A percentile compares a stretch with the other conserved stretches of the same genome.
Evolutionary conservation across 1,284 basidiomycete species (phyloP).

Genomic region (Sporisorium reilianum): DNA sequence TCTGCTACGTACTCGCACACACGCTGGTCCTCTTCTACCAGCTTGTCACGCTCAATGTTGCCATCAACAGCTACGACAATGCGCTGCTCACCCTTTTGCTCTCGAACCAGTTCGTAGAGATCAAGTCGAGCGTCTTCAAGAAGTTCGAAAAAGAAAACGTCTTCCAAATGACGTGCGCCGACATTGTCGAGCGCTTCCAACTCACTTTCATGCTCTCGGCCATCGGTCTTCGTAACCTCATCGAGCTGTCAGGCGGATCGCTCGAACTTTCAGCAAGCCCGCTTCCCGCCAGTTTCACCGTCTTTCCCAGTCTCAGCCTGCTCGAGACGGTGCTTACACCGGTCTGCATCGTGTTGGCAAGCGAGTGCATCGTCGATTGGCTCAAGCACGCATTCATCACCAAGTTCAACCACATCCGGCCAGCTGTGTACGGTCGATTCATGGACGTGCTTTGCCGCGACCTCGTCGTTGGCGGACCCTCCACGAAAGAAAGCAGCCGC

Average conservation of each 20-base stretch:
- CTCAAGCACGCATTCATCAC: conserved; percentile 99
- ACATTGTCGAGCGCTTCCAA: conserved; percentile 98
- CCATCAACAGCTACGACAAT: conserved; percentile 98
- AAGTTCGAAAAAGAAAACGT: conserved; percentile 99
- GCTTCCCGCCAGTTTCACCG: conserved; percentile 71
- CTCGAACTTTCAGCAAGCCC: conserved; percentile 73
- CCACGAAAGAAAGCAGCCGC: conserved; percentile 27
- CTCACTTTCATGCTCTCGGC: conserved; percentile 89
- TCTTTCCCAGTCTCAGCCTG: conserved; percentile 70
- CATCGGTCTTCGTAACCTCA: conserved; percentile 93
- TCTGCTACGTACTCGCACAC: conserved; percentile 82
- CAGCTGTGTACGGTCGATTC: conserved; percentile 93
- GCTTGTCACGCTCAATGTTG: conserved; percentile 93
- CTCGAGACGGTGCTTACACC: conserved; percentile 93
- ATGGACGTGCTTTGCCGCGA: conserved; percentile 96
- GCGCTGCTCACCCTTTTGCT: conserved; percentile 92
- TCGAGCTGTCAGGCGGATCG: conserved; percentile 82
- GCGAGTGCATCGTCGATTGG: conserved; percentile 97
- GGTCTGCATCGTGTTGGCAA: conserved; percentile 87
- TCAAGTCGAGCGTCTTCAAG: conserved; percentile 99
- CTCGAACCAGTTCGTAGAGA: conserved; percentile 99
- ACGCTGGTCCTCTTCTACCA: conserved; percentile 97
- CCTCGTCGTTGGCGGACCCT: conserved; percentile 82
- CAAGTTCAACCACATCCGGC: conserved; percentile 89
- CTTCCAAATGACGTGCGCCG: conserved; percentile 90